Percentiles rank a stretch among this genome's conserved stretches.
Conservation (phyloP, 768 basidiomycete species). For the Lactifluus pinguis region DNA sequence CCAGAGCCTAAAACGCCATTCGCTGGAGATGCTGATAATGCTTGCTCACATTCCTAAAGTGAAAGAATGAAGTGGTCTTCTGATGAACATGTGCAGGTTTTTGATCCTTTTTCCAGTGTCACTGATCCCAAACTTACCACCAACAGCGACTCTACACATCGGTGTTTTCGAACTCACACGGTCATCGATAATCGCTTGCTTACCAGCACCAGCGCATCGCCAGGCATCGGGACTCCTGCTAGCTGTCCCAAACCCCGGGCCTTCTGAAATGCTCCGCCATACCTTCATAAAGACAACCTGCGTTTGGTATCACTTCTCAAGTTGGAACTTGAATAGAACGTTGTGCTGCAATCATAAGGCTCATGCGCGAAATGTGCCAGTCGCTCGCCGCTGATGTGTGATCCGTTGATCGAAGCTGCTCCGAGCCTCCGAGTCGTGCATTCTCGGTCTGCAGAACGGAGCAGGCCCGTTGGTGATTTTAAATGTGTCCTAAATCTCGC, state of each 20-base stretch:
- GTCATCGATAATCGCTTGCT: neutral
- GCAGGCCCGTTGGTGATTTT: too few species aligned
- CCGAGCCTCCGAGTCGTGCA: too few species aligned
- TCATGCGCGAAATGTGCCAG: slow-evolving; percentile 67
- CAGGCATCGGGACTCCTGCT: slow-evolving; percentile 15
- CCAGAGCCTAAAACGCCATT: neutral
- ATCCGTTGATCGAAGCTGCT: too few species aligned
- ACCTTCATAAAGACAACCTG: slow-evolving; percentile 89
- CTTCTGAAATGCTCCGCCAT: slow-evolving; percentile 59
- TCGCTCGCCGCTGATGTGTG: slow-evolving; percentile 47
- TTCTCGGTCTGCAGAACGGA: too few species aligned
- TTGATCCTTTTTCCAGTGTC: too few species aligned
- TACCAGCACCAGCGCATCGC: neutral
- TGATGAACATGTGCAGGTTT: too few species aligned
- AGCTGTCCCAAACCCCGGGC: slow-evolving; percentile 23
- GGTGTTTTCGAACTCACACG: slow-evolving; percentile 15
- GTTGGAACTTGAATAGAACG: too few species aligned
- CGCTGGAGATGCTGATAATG: neutral
- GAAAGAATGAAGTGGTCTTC: too few species aligned
- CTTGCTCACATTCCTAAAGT: too few species aligned
- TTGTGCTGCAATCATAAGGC: slow-evolving; percentile 76
- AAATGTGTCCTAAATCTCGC: too few species aligned
- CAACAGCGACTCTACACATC: too few species aligned
- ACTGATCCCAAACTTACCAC: too few species aligned
- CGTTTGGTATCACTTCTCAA: slow-evolving; percentile 25